Evolutionary conservation across 139 green algal genomes (phyloP), one percentile per base, ranked within the genome.

Genomic region (Tetradesmus lagerheimii): DNA sequence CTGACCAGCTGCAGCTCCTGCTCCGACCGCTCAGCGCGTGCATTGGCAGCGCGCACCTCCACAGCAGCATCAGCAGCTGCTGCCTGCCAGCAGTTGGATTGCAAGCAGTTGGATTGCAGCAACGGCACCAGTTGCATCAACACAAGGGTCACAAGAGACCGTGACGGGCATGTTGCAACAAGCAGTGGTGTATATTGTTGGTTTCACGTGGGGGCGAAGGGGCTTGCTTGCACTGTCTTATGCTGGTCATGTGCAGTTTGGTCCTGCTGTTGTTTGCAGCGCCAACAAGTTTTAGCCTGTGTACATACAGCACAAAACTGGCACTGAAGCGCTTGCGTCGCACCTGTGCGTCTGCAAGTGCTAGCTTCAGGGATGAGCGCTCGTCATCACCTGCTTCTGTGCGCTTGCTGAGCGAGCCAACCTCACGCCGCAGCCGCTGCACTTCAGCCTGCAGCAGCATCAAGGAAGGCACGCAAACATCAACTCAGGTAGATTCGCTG

Each of bases 11-110:
- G 2, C 8, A 88, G 83, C 64, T 88, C 83, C 38, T 80, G 83
- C 64, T 80, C 64, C 38, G 81, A 64, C 37, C 83, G 37, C n/a
- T 77, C 83, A 39, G 62, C 83, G 15, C 38, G 45, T n/a, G 83
- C 83, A 43, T 66, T 41, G 5, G 83, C 83, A n/a, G 83, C 67
- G 11, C 83, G 62, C 37, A 41, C 64, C 71, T 88, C 83, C 11
- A 88, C 64, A 18, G 38, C 83, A 50, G 83, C 83, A 66, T 88
- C 83, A 38, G 64, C 64, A n/a, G 64, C 83, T 34, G 83, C 37
- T 35, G 83, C 45, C 83, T 71, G 57, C 57, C 57, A 71, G 25
- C 57, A 71, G 23, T 31, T 57, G 45, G 57, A 71, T 14, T 20
- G 25, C 45, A 57, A 71, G 25, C 57, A 71, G 23, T 31, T 57